Conservation (phyloP, 75 land plant genomes). For the Larix kaempferi region DNA sequence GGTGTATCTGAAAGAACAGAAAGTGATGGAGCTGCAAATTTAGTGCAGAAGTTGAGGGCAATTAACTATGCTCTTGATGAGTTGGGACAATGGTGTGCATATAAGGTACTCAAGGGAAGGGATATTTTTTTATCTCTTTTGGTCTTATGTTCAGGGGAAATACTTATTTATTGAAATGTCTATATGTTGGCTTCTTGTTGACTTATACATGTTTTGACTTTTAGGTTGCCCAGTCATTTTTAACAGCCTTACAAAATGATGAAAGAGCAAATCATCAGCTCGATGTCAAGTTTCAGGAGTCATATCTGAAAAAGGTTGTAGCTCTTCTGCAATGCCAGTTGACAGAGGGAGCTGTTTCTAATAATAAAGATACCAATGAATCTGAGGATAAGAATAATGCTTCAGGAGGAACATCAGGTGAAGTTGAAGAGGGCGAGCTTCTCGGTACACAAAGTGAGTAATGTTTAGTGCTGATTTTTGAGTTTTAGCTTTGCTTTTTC, state of each 20-base stretch:
- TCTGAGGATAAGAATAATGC: conserved; percentile 7
- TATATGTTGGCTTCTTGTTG: neutral
- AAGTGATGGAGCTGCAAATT: conserved; percentile 97
- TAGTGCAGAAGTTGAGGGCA: conserved; percentile 89
- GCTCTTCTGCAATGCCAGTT: conserved; percentile 79
- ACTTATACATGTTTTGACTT: conserved; percentile 5
- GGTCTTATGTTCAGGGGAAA: conserved; percentile 4
- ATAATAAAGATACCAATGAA: conserved; percentile 27
- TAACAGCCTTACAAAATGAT: conserved; percentile 89
- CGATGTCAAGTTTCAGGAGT: conserved; percentile 98
- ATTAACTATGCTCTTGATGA: conserved; percentile 93
- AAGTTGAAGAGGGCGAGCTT: conserved; percentile 98
- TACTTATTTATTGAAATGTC: neutral
- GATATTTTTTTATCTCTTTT: neutral
- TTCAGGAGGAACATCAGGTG: conserved; percentile 30
- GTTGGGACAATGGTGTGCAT: conserved; percentile 99
- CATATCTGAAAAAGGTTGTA: conserved; percentile 80
- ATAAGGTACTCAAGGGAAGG: conserved; percentile 56
- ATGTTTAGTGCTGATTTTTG: neutral
- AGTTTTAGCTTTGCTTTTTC: neutral
- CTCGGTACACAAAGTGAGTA: conserved; percentile 73
- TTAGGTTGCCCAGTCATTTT: conserved; percentile 88
- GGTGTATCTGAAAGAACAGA: conserved; percentile 99
- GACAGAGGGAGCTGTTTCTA: conserved; percentile 77
- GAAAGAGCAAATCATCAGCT: conserved; percentile 93